These are phyloP conservation scores for Fusarium pseudocircinatum DNA, from an alignment of 2,329 filamentous ascomycete genomes.

Conservation along the genomic window DNA sequence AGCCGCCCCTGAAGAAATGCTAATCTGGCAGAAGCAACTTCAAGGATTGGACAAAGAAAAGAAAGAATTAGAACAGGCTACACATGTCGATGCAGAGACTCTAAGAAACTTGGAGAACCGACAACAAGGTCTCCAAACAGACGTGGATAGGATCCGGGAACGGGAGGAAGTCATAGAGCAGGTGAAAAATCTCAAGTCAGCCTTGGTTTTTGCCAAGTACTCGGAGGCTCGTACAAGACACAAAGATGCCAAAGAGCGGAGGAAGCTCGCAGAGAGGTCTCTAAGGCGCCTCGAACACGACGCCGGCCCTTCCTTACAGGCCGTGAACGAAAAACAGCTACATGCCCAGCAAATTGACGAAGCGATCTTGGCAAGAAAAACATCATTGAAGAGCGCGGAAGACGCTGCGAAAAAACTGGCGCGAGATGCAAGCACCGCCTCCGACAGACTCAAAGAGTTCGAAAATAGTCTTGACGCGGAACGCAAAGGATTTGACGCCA, in stretches of 20 bases:
- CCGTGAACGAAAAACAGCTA: conserved; percentile 73
- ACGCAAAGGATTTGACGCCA: conserved; percentile 57
- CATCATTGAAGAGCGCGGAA: conserved; percentile 64
- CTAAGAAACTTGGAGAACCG: conserved; percentile 75
- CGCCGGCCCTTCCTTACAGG: conserved; percentile 72
- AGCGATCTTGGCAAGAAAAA: conserved; percentile 65
- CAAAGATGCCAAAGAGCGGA: conserved; percentile 63
- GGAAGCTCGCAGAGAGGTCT: conserved; percentile 64
- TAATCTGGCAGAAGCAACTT: conserved; percentile 78
- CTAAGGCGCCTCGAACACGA: conserved; percentile 67
- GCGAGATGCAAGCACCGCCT: conserved; percentile 48
- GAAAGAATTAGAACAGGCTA: conserved; percentile 68
- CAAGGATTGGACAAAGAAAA: conserved; percentile 75
- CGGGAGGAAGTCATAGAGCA: conserved; percentile 73
- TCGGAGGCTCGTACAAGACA: conserved; percentile 60
- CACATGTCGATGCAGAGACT: conserved; percentile 67
- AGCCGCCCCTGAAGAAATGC: conserved; percentile 83
- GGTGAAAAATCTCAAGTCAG: conserved; percentile 71
- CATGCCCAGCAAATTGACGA: conserved; percentile 70
- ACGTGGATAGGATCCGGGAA: conserved; percentile 85
- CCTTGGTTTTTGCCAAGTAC: conserved; percentile 74
- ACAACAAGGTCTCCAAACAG: conserved; percentile 78
- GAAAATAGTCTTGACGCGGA: conserved; percentile 60
- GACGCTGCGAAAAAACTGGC: conserved; percentile 57
- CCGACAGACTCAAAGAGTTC: conserved; percentile 55